phyloP scores from a whole-genome alignment of 305 asterid species.

The Fraxinus dipetala region DNA sequence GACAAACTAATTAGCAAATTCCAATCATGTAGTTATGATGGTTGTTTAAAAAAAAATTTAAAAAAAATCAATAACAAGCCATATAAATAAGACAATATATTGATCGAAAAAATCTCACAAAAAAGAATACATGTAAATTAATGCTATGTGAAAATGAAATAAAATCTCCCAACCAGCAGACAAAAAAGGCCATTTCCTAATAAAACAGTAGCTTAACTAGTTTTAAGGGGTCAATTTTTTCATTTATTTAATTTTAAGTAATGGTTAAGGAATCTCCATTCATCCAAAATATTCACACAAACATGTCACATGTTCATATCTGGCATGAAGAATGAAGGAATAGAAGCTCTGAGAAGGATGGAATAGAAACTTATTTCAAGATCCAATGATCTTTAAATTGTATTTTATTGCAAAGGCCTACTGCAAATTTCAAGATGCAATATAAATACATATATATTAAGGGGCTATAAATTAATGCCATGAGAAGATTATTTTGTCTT shows the following conservation, averaged over 20 bases:
- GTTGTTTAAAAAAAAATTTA: neutral
- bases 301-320: conserved; percentile 45
- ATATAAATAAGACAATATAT: conserved; percentile 6
- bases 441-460: conserved; percentile 23
- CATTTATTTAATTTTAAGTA: conserved; percentile 22
- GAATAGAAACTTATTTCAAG: conserved; percentile 37
- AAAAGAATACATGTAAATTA: neutral
- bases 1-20: neutral
- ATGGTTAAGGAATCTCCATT: conserved; percentile 39
- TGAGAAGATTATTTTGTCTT: conserved; percentile 45
- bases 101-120: neutral
- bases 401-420: conserved; percentile 21
- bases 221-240: neutral
- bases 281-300: conserved; percentile 24
- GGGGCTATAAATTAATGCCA: conserved; percentile 6
- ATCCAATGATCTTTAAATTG: conserved; percentile 32
- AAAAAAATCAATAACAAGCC: neutral
- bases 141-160: neutral
- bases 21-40: neutral
- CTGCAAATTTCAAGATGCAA: conserved; percentile 6
- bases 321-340: conserved; percentile 27
- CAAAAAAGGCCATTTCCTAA: conserved; percentile 22
- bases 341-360: conserved; percentile 31
- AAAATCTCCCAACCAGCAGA: conserved; percentile 16
- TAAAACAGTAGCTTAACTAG: neutral